These are phyloP conservation scores for Microdochium bolleyi DNA, from an alignment of 2,329 filamentous ascomycete species.

Conservation along the genomic window DNA sequence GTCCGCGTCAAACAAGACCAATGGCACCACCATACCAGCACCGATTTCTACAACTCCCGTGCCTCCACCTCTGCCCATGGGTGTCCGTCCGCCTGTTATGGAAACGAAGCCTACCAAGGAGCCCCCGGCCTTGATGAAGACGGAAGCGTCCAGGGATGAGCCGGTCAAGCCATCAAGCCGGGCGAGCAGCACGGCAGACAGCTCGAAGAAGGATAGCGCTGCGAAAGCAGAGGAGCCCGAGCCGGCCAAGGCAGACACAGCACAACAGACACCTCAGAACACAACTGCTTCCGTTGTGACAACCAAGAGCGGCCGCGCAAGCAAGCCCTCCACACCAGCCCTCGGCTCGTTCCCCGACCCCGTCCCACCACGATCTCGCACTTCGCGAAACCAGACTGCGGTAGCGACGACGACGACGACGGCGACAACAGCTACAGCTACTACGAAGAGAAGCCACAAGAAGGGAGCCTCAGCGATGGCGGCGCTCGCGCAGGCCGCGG, in stretches of 20 bases:
- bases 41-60: constrained; percentile 21
- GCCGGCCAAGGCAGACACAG: constrained; percentile 26
- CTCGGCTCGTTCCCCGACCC: constrained; percentile 52
- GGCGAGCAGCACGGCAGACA: constrained; percentile 15
- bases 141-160: constrained; percentile 24
- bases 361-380: constrained; percentile 35
- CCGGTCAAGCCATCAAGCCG: constrained; percentile 14
- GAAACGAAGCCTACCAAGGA: constrained; percentile 49
- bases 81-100: constrained; percentile 12
- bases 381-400: constrained; percentile 37
- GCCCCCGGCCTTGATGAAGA: constrained; percentile 26
- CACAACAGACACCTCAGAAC: constrained; percentile 25
- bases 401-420: constrained; percentile 5
- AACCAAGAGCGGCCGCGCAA: constrained; percentile 58
- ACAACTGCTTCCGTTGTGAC: constrained; percentile 33
- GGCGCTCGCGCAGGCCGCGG: constrained; percentile 28
- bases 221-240: constrained; percentile 39
- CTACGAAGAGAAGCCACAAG: constrained; percentile 50
- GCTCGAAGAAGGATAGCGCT: constrained; percentile 32
- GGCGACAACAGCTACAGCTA: constrained; percentile 17
- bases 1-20: constrained; percentile 53
- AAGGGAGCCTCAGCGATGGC: constrained; percentile 38
- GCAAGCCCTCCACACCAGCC: constrained; percentile 59
- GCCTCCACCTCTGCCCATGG: background rate
- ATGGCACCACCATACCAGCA: constrained; percentile 33